Percentiles rank a stretch among this genome's conserved stretches.
Evolutionary conservation across 1,139 yeast genomes (phyloP).

Genomic region (Suhomyces yuchorum): DNA sequence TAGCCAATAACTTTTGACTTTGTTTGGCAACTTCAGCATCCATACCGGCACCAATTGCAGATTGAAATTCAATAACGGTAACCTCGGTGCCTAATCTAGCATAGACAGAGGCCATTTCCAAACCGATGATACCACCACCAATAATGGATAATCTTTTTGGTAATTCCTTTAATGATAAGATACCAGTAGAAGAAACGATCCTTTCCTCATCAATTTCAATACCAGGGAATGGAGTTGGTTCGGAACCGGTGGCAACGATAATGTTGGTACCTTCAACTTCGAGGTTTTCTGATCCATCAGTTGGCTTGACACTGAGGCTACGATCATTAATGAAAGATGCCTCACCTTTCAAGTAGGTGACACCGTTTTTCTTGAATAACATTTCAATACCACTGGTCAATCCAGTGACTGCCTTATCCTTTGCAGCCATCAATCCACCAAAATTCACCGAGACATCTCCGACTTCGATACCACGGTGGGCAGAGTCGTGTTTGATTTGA

Average conservation of each 20-base stretch:
- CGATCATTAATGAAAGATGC: slow-evolving; percentile 88
- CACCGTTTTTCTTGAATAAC: slow-evolving; percentile 94
- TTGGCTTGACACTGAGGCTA: slow-evolving; percentile 76
- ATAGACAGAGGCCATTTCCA: slow-evolving; percentile 99
- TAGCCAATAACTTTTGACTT: slow-evolving; percentile 84
- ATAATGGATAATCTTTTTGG: slow-evolving; percentile 92
- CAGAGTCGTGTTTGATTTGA: slow-evolving; percentile 82
- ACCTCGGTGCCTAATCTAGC: slow-evolving; percentile 94
- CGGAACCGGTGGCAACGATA: slow-evolving; percentile 98
- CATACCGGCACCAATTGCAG: slow-evolving; percentile 93
- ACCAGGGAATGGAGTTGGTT: slow-evolving; percentile 98
- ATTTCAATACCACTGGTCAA: slow-evolving; percentile 92
- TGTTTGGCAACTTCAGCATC: slow-evolving; percentile 92
- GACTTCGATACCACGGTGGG: slow-evolving; percentile 81
- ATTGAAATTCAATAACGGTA: slow-evolving; percentile 88
- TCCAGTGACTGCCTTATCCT: slow-evolving; percentile 85
- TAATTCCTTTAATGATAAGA: slow-evolving; percentile 77
- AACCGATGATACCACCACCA: slow-evolving; percentile 99
- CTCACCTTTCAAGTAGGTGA: slow-evolving; percentile 89
- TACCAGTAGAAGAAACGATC: slow-evolving; percentile 96
- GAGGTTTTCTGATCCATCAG: slow-evolving; percentile 73
- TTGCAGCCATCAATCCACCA: slow-evolving; percentile 82
- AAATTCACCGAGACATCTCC: slow-evolving; percentile 76
- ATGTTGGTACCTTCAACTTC: slow-evolving; percentile 78
- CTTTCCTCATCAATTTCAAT: slow-evolving; percentile 95